Evolutionary conservation across 2,329 filamentous ascomycete genomes (phyloP), one percentile per base, ranked within the genome.

Genomic region (Epichloe brachyelytri): DNA sequence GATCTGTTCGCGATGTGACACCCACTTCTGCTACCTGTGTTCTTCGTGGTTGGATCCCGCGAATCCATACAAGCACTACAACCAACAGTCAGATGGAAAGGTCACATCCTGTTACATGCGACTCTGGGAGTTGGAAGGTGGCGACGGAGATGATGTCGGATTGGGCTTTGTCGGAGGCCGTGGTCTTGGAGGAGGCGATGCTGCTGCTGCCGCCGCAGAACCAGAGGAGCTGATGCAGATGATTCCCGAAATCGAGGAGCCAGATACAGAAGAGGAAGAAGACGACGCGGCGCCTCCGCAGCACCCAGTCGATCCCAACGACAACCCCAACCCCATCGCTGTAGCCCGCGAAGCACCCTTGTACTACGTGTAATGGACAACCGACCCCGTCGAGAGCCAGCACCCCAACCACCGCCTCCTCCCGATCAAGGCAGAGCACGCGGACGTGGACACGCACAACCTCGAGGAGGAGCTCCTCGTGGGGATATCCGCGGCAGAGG

Each of bases 1-100:
- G 89, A 86, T 84, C 47, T 96, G 91, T 68, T 88, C 85, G 65
- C 83, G 87, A 56, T 98, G 93, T 71, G 76, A 84, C 48, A 86
- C 88, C 2, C 91, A 97, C 66, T 97, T 96, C 65, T 98, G 93
- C 71, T 97, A 97, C 59, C 77, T 97, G 1, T 97, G 93, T 63
- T 85, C 85, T 0, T 77, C 82, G n/a, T 97, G 88, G 86, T 75
- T 98, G 41, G 78, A 84, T 51, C 80, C 86, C 0, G 74, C 71
- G 17, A 93, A 95, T 58, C 90, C 90, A 1, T 97, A 97, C 62
- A 71, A 76, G 50, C 93, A 98, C 65, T 98, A 90, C 71, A 95
- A 95, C 62, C 75, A 80, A 30, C 68, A 71, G 48, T 73, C 77
- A 15, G 63, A 62, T 41, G 75, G 73, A 1, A 67, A 67, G 43